Base-by-base conservation (phyloP, 495 filamentous ascomycete species). In the Aspergillus baeticus region DNA sequence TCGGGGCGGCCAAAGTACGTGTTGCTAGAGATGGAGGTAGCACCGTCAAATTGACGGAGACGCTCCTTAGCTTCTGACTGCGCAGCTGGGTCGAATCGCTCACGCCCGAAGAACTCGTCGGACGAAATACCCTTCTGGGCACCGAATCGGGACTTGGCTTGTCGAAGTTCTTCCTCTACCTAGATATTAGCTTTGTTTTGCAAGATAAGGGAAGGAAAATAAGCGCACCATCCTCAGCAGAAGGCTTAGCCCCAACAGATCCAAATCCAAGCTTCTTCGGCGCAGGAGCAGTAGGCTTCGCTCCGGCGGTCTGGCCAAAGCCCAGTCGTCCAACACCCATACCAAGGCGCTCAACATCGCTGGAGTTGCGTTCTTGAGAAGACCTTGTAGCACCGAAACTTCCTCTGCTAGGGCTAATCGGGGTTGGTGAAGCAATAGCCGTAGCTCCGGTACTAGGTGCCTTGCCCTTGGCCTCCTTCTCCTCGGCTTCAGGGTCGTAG, bases 41-140 rank as follows among this genome's bases (percentile, higher is more conserved):
- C 94, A 42, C 94, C 90, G 68, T 98, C 94, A 67, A 98, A 98
- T 18, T 91, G 87, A 69, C 89, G 85, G 37, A 98, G 83, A 13
- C 94, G 84, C 11, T 81, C 76, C 74, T 94, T 92, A 47, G 94
- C 92, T 77, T 97, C 92, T 39, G 87, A 79, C 65, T 92, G 87
- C 4, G 87, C 85, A 33, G 77, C 74, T 26, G 92, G 84, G 62
- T 98, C 91, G 66, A 87, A 98, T 46, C 81, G 73, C 22, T 90
- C 89, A 63, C 92, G 93, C 55, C 92, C 91, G 68, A 98, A 98
- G 77, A 96, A 97, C 63, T 98, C 94, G 72, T 98, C 94, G 3
- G 91, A 96, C 1, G 92, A 96, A 61, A 98, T 98, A 69, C 88
- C 89, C 78, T 96, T 98, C 74, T 98, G 94, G 49, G 69, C 72